A percentile compares a stretch with the other conserved stretches of the same genome.
phyloP scores from a whole-genome alignment of 768 basidiomycete genomes.

The Hemileccinum impolitum region DNA sequence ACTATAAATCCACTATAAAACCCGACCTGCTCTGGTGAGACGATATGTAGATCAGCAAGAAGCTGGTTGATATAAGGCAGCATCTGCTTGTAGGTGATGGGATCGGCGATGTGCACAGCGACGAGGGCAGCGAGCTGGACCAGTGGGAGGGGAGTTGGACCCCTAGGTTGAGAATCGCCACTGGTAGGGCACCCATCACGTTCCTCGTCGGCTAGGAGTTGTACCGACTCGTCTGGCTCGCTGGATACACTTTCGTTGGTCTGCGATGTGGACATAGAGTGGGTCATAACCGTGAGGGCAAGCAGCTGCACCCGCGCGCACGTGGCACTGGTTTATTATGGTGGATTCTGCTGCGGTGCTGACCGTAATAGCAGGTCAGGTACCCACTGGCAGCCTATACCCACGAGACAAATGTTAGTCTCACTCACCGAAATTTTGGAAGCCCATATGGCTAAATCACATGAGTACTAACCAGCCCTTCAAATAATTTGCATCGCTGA shows the following conservation, averaged over 20 bases:
- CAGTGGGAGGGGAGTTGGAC: slow-evolving; percentile 33
- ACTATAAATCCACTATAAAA: slow-evolving; percentile 67
- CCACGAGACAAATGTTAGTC: too few relatives aligned
- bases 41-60: slow-evolving; percentile 49
- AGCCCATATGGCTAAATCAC: too few relatives aligned
- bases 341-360: too few relatives aligned
- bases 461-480: too few relatives aligned
- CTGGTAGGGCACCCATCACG: not conserved
- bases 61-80: slow-evolving; percentile 68
- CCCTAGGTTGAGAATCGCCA: not conserved
- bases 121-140: slow-evolving; percentile 43
- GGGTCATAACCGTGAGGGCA: too few relatives aligned
- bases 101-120: slow-evolving; percentile 51
- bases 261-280: not conserved
- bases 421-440: too few relatives aligned
- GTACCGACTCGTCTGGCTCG: slow-evolving; percentile 9
- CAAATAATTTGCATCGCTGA: too few relatives aligned
- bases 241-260: not conserved
- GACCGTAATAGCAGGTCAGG: too few relatives aligned
- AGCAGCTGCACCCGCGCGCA: too few relatives aligned
- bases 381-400: too few relatives aligned
- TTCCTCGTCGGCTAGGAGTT: slow-evolving; percentile 11
- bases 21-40: slow-evolving; percentile 54
- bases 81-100: slow-evolving; percentile 58
- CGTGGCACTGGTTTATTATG: too few relatives aligned